These are phyloP conservation scores for Candida frijolesensis DNA, from an alignment of 1,139 yeast species.

Conservation along the genomic window DNA sequence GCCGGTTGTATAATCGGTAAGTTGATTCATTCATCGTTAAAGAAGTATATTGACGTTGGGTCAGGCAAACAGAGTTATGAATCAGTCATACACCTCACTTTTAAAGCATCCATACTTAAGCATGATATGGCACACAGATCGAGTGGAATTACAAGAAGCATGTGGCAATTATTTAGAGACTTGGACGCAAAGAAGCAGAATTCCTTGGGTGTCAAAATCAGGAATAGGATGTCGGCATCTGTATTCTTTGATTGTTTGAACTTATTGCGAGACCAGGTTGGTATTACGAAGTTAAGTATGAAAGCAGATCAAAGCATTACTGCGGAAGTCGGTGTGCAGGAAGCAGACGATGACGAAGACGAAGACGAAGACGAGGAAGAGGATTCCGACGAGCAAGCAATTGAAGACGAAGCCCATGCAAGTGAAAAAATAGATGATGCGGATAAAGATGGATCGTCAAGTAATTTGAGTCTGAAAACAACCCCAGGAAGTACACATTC, in stretches of 20 bases:
- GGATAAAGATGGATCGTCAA: slow-evolving; percentile 14
- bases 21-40: slow-evolving; percentile 72
- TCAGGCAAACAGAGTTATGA: slow-evolving; percentile 75
- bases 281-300: slow-evolving; percentile 66
- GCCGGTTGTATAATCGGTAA: slow-evolving; percentile 84
- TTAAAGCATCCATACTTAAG: slow-evolving; percentile 80
- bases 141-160: slow-evolving; percentile 89
- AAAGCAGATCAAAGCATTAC: slow-evolving; percentile 28
- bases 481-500: slow-evolving; percentile 43
- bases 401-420: slow-evolving; percentile 25
- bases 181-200: slow-evolving; percentile 47
- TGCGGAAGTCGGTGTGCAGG: slow-evolving; percentile 11
- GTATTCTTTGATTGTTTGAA: slow-evolving; percentile 90
- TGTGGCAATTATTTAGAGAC: slow-evolving; percentile 83
- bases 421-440: slow-evolving; percentile 21
- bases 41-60: slow-evolving; percentile 64
- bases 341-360: slow-evolving; percentile 21
- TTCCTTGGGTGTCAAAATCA: slow-evolving; percentile 54
- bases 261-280: slow-evolving; percentile 81
- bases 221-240: slow-evolving; percentile 88
- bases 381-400: slow-evolving; percentile 22
- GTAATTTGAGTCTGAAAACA: slow-evolving; percentile 30
- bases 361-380: slow-evolving; percentile 27
- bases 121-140: slow-evolving; percentile 93
- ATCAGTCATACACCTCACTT: slow-evolving; percentile 68